Evolutionary conservation across 495 filamentous ascomycete species (phyloP), one percentile per base, ranked within the genome.

Genomic region (Clohesyomyces aquaticus): DNA sequence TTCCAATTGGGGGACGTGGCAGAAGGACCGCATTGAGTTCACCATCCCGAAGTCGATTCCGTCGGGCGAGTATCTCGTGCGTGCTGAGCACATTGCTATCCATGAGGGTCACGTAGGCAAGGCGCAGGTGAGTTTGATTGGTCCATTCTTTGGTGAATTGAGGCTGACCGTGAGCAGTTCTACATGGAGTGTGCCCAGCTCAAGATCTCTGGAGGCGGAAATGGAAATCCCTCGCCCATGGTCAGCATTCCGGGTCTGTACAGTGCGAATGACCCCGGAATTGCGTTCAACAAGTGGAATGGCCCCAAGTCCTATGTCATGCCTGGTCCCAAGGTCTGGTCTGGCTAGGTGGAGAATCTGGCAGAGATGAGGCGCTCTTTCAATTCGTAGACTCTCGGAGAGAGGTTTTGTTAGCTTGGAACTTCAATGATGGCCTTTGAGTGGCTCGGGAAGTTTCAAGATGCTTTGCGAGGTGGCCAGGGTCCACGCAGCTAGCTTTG

Each of bases 211-310:
- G 46, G 45, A 6, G n/a, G 16, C 11, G 22, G 45, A 4, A 26
- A 22, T 3, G 57, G 57, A 29, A 60, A 3, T 19, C 57, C 57
- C 10, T 18, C 4, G 18, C 57, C 57, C n/a, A 3, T 35, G 10
- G 57, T 52, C 10, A 60, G 49, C 46, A 52, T 60, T 35, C 57
- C 45, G 8, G 57, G 57, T 4, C 4, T 52, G 2, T 60, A 60
- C 27, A 23, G 4, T 19, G 57, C 57, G 11, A 50, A 52, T 51
- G 57, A 60, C 27, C 45, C 57, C 16, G 45, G 57, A 12, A 60
- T 60, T 29, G 19, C 26, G 26, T 60, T 51, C 25, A 42, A 60
- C 41, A 60, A 60, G 57, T 60, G 57, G 57, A 60, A 52, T 28
- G 52, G 49, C n/a, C 57, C 57, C 19, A 32, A 4, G 3, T 52